Conservation (phyloP, 306 rosid genomes). For the Notholithocarpus densiflorus region DNA sequence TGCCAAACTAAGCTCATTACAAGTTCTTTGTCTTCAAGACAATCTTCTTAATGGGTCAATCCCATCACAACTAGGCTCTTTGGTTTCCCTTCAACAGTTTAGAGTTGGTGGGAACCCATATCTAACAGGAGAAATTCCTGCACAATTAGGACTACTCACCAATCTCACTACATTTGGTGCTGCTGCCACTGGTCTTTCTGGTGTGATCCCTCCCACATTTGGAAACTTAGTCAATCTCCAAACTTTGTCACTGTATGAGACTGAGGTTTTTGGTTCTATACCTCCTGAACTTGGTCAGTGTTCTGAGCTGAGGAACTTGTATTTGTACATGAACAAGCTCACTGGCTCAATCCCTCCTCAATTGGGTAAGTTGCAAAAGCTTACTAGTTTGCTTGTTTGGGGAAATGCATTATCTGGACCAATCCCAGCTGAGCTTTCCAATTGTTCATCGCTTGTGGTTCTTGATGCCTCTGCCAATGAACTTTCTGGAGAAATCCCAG, state of each 20-base stretch:
- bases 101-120: slow-evolving; percentile 88
- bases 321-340: slow-evolving; percentile 80
- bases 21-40: slow-evolving; percentile 77
- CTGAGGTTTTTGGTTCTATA: slow-evolving; percentile 71
- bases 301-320: slow-evolving; percentile 77
- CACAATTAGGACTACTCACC: slow-evolving; percentile 64
- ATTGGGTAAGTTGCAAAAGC: slow-evolving; percentile 74
- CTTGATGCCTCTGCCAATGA: slow-evolving; percentile 81
- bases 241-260: slow-evolving; percentile 80
- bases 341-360: slow-evolving; percentile 72
- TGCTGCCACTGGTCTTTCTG: slow-evolving; percentile 90
- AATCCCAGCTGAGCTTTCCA: slow-evolving; percentile 78
- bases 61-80: slow-evolving; percentile 76
- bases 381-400: slow-evolving; percentile 81
- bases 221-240: slow-evolving; percentile 81
- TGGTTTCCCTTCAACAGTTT: slow-evolving; percentile 76
- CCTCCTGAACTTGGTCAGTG: slow-evolving; percentile 78
- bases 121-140: slow-evolving; percentile 72
- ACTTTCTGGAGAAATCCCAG: slow-evolving; percentile 69
- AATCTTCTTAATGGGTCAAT: slow-evolving; percentile 78
- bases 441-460: slow-evolving; percentile 79
- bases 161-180: slow-evolving; percentile 93
- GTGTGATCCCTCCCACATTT: slow-evolving; percentile 71
- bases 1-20: slow-evolving; percentile 62
- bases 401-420: slow-evolving; percentile 68